These are phyloP conservation scores for Fusarium falciforme DNA, from an alignment of 2,329 filamentous ascomycete genomes.

Conservation along the genomic window DNA sequence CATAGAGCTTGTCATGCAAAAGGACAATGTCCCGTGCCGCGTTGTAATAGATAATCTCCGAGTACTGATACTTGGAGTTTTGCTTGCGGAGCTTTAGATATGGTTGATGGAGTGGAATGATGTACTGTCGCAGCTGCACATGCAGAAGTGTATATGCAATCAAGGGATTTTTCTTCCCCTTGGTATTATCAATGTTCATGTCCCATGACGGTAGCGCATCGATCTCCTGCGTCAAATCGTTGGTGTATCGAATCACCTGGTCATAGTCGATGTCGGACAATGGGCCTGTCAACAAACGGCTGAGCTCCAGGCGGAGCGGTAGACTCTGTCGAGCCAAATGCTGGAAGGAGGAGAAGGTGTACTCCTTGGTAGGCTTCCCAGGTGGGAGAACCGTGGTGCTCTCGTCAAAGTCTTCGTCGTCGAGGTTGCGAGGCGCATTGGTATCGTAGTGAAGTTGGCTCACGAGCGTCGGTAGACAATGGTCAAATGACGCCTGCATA, in stretches of 20 bases:
- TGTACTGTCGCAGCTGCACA: slow-evolving; percentile 71
- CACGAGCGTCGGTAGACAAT: slow-evolving; percentile 68
- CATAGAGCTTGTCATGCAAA: slow-evolving; percentile 70
- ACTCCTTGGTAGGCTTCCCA: slow-evolving; percentile 63
- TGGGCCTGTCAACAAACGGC: slow-evolving; percentile 65
- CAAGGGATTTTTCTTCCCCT: slow-evolving; percentile 63
- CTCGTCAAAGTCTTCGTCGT: slow-evolving; percentile 69
- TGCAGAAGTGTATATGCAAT: slow-evolving; percentile 70
- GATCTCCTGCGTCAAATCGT: slow-evolving; percentile 70
- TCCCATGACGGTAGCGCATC: slow-evolving; percentile 69
- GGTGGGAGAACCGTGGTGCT: slow-evolving; percentile 62
- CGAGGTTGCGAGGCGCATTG: slow-evolving; percentile 66
- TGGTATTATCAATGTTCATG: slow-evolving; percentile 50
- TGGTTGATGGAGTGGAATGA: slow-evolving; percentile 70
- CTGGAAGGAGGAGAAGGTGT: slow-evolving; percentile 70
- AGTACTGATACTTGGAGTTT: slow-evolving; percentile 71
- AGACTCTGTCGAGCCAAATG: slow-evolving; percentile 68
- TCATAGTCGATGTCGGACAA: slow-evolving; percentile 69
- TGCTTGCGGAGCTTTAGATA: slow-evolving; percentile 69
- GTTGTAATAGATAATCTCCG: slow-evolving; percentile 73
- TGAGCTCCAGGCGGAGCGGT: slow-evolving; percentile 67
- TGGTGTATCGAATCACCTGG: slow-evolving; percentile 70
- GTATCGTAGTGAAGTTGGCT: slow-evolving; percentile 68
- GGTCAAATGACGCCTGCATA: slow-evolving; percentile 70
- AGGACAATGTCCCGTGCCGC: slow-evolving; percentile 71